A percentile compares a stretch with the other conserved stretches of the same genome.
phyloP scores from a whole-genome alignment of 1,284 basidiomycete genomes.

The Tranzscheliella williamsii region DNA sequence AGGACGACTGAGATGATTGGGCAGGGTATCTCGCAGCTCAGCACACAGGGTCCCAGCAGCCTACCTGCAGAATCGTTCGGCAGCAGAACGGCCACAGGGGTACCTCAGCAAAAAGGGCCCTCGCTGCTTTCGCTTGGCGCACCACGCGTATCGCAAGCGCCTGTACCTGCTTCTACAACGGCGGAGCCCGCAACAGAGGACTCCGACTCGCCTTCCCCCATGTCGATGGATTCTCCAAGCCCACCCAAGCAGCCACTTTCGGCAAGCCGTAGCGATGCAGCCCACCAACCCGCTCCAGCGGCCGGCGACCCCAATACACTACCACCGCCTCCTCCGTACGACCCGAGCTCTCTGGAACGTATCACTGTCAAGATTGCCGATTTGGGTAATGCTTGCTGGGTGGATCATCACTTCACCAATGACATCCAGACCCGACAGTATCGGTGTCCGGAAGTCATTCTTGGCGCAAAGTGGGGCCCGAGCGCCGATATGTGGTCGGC shows the following conservation, averaged over 20 bases:
- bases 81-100: constrained; percentile 65
- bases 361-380: constrained; percentile 99
- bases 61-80: constrained; percentile 63
- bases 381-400: constrained; percentile 90
- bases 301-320: constrained; percentile 66
- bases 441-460: constrained; percentile 93
- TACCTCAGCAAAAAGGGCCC: constrained; percentile 67
- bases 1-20: constrained; percentile 66
- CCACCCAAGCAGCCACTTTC: too few species aligned
- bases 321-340: constrained; percentile 67
- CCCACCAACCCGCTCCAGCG: constrained; percentile 62
- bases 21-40: constrained; percentile 70
- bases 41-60: constrained; percentile 65
- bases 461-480: constrained; percentile 92
- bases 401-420: constrained; percentile 89
- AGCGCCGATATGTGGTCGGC: constrained; percentile 96
- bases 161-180: constrained; percentile 1
- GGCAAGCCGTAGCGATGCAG: too few species aligned
- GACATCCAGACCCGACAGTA: constrained; percentile 97
- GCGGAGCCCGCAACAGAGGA: constrained; percentile 44
- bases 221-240: constrained; percentile 37
- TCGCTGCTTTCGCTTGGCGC: constrained; percentile 74
- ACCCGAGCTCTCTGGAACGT: constrained; percentile 70
- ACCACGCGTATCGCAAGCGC: constrained; percentile 15
- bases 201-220: constrained; percentile 38